These are phyloP conservation scores for Ustilago hordei DNA, from an alignment of 1,284 basidiomycete genomes.

Conservation along the genomic window DNA sequence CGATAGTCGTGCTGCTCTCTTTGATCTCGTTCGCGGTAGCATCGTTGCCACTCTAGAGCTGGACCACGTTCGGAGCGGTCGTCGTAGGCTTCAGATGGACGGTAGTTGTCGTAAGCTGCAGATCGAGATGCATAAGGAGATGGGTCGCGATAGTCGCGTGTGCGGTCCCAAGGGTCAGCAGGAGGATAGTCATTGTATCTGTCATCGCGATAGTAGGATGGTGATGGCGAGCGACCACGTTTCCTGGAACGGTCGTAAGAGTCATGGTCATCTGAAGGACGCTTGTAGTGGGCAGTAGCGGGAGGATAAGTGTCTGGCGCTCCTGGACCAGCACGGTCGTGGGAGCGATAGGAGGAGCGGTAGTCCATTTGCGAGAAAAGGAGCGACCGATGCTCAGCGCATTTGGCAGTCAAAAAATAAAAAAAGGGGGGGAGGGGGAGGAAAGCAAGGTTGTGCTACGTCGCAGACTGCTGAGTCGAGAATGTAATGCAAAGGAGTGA, in stretches of 20 bases:
- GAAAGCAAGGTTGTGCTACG: neutral
- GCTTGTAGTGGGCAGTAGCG: slow-evolving; percentile 15
- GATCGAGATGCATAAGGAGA: slow-evolving; percentile 30
- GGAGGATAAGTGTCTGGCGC: slow-evolving; percentile 16
- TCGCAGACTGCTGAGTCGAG: neutral
- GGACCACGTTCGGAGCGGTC: slow-evolving; percentile 36
- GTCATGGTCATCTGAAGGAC: slow-evolving; percentile 41
- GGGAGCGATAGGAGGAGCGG: slow-evolving; percentile 43
- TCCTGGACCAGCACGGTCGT: slow-evolving; percentile 32
- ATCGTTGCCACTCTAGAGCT: slow-evolving; percentile 44
- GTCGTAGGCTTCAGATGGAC: slow-evolving; percentile 38
- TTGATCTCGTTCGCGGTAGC: slow-evolving; percentile 47
- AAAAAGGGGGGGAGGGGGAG: too few species aligned
- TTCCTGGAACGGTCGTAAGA: slow-evolving; percentile 47
- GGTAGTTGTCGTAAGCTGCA: slow-evolving; percentile 39
- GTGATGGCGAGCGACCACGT: slow-evolving; percentile 49
- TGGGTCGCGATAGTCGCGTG: slow-evolving; percentile 43
- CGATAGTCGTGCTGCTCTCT: slow-evolving; percentile 36
- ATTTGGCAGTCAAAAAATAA: neutral
- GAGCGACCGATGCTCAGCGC: slow-evolving; percentile 2
- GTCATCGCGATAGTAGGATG: slow-evolving; percentile 39
- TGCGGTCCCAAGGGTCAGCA: slow-evolving; percentile 46
- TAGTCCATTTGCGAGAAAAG: slow-evolving; percentile 31
- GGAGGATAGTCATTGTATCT: slow-evolving; percentile 34
- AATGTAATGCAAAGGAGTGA: neutral